Evolutionary conservation across 2,329 filamentous ascomycete species (phyloP).

Genomic region (Pseudogymnoascus sp.): DNA sequence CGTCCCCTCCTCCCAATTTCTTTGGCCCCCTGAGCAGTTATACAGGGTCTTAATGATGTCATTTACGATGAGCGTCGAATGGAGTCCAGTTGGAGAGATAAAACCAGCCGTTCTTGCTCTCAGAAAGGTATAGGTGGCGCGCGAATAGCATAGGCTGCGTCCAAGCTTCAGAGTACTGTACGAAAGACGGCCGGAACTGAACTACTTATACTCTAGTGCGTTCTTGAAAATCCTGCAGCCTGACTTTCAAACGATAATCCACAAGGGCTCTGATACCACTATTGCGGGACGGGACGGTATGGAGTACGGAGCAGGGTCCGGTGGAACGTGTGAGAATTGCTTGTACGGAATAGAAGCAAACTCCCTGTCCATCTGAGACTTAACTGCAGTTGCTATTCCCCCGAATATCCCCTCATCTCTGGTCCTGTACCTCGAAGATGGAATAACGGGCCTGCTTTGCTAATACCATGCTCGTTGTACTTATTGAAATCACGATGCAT

Average conservation of each 20-base stretch:
- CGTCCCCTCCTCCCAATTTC: background rate
- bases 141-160: background rate
- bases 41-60: background rate
- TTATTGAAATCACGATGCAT: constrained; percentile 7
- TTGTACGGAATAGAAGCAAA: background rate
- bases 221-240: background rate
- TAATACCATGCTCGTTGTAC: background rate
- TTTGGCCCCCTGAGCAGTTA: background rate
- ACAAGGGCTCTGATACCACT: background rate
- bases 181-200: background rate
- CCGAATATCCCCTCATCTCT: background rate
- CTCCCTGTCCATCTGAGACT: background rate
- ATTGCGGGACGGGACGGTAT: constrained; percentile 1
- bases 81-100: background rate
- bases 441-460: background rate
- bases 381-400: background rate
- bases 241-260: background rate
- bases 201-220: constrained; percentile 5
- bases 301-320: background rate
- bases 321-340: background rate
- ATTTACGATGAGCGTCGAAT: background rate
- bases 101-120: background rate
- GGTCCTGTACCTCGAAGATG: background rate
- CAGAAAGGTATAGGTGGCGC: background rate
- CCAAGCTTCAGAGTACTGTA: background rate